Conservation (phyloP, 208 protist genomes). For the Trypanosoma conorhini region DNA sequence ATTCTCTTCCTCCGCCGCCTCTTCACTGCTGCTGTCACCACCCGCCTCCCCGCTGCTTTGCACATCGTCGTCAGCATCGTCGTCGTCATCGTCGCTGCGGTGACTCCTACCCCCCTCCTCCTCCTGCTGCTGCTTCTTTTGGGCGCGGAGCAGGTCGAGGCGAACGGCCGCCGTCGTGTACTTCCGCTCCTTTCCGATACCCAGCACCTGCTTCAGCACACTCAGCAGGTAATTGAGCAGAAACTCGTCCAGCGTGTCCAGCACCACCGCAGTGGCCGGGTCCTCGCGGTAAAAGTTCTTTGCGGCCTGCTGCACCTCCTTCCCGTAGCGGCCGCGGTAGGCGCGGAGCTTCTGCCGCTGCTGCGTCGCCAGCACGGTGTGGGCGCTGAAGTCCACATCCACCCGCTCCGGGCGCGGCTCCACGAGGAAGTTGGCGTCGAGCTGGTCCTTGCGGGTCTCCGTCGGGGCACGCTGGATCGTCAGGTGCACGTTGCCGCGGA, state of each 20-base stretch:
- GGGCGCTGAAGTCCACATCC: conserved; percentile 85
- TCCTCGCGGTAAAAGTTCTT: conserved; percentile 90
- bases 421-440: conserved; percentile 78
- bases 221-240: conserved; percentile 82
- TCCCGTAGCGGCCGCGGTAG: conserved; percentile 85
- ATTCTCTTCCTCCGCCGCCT: conserved; percentile 11
- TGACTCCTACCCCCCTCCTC: conserved; percentile 5
- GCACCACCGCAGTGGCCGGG: conserved; percentile 74
- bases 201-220: conserved; percentile 85
- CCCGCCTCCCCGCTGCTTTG: conserved; percentile 2
- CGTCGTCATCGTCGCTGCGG: conserved; percentile 21
- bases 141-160: conserved; percentile 74
- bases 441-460: conserved; percentile 53
- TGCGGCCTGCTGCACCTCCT: conserved; percentile 70
- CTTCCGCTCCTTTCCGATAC: conserved; percentile 80
- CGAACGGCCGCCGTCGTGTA: conserved; percentile 62
- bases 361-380: conserved; percentile 85
- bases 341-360: conserved; percentile 89
- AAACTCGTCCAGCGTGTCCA: conserved; percentile 92
- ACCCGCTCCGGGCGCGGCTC: conserved; percentile 74
- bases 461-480: conserved; percentile 54
- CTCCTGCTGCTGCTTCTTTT: conserved; percentile 20
- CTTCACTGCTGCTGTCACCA: not conserved
- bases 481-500: conserved; percentile 78
- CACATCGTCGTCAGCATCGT: conserved; percentile 1